phyloP scores from a whole-genome alignment of 345 rosid genomes.

The Citrus maxima region DNA sequence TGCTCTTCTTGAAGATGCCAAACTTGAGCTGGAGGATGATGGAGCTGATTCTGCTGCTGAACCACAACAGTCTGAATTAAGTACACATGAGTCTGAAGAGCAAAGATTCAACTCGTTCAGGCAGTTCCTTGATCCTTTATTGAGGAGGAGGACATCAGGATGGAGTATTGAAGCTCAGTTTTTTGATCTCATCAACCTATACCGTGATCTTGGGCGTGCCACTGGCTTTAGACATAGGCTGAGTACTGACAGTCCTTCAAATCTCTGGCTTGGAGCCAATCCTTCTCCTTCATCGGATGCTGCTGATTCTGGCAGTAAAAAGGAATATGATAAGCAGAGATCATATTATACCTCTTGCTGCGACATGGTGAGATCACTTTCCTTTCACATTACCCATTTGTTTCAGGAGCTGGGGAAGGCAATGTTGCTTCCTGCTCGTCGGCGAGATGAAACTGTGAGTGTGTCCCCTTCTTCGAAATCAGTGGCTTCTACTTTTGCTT shows the following conservation, averaged over 20 bases:
- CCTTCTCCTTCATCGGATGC: constrained; percentile 53
- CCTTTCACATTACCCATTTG: constrained; percentile 83
- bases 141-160: constrained; percentile 82
- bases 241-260: constrained; percentile 45
- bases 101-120: constrained; percentile 82
- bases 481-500: constrained; percentile 81
- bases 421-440: constrained; percentile 88
- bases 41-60: constrained; percentile 40
- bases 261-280: constrained; percentile 39
- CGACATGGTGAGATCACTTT: constrained; percentile 84
- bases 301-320: constrained; percentile 39
- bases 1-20: constrained; percentile 76
- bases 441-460: constrained; percentile 85
- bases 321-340: constrained; percentile 70
- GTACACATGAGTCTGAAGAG: constrained; percentile 54
- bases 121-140: constrained; percentile 88
- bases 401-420: constrained; percentile 96
- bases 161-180: constrained; percentile 86
- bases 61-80: constrained; percentile 50
- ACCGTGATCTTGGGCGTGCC: constrained; percentile 85
- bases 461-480: constrained; percentile 76
- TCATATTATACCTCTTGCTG: constrained; percentile 84
- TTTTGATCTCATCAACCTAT: constrained; percentile 86
- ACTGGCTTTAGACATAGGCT: constrained; percentile 68
- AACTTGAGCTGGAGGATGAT: constrained; percentile 51